Conservation (phyloP, 2,329 filamentous ascomycete species). For the Talaromyces amestolkiae region DNA sequence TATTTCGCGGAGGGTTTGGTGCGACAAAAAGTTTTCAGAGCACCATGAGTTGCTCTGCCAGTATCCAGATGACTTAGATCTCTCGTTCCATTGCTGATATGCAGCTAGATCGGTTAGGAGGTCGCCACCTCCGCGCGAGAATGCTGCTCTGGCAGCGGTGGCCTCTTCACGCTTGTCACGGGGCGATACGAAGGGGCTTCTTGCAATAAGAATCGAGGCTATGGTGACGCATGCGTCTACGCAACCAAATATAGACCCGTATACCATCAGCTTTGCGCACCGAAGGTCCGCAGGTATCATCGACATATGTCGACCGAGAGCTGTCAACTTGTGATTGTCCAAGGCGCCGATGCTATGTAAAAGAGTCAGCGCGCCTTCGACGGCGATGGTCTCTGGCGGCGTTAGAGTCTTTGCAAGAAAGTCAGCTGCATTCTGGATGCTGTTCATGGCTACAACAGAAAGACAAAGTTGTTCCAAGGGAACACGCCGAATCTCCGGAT, state of each 20-base stretch:
- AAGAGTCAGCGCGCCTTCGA: constrained; percentile 78
- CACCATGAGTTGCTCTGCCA: constrained; percentile 66
- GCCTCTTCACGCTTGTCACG: constrained; percentile 79
- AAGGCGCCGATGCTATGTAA: constrained; percentile 84
- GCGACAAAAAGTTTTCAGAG: constrained; percentile 78
- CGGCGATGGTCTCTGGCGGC: constrained; percentile 78
- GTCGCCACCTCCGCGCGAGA: constrained; percentile 76
- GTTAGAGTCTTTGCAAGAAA: constrained; percentile 87
- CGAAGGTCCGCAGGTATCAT: constrained; percentile 92
- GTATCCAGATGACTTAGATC: constrained; percentile 51
- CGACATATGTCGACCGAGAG: constrained; percentile 86
- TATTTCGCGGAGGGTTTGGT: constrained; percentile 83
- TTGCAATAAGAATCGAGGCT: constrained; percentile 85
- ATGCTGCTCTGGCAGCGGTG: constrained; percentile 70
- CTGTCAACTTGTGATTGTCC: constrained; percentile 81
- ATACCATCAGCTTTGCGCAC: constrained; percentile 92
- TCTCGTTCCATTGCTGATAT: constrained; percentile 76
- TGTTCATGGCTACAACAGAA: constrained; percentile 86
- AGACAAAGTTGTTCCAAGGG: constrained; percentile 92
- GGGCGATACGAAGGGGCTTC: constrained; percentile 81
- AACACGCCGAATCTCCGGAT: constrained; percentile 90
- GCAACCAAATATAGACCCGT: constrained; percentile 89
- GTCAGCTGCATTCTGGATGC: constrained; percentile 71
- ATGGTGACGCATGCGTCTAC: constrained; percentile 85
- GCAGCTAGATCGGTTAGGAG: constrained; percentile 82